Evolutionary conservation across 169 alveolate genomes (phyloP).

Genomic region (Babesia caballi): DNA sequence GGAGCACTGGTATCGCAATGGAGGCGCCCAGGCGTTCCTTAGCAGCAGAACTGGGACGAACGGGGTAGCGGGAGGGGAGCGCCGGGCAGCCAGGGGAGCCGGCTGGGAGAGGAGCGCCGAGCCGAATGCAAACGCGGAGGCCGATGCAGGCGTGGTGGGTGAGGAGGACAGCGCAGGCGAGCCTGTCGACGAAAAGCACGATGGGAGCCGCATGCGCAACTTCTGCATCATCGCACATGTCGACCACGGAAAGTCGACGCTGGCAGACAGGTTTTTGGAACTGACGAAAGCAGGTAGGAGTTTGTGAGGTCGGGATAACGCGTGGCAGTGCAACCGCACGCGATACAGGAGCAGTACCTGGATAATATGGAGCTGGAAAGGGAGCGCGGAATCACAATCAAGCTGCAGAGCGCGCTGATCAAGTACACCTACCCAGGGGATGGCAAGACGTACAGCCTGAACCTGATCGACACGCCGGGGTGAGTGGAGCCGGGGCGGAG

Average conservation of each 20-base stretch:
- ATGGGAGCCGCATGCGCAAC: slow-evolving; percentile 76
- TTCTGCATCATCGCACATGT: slow-evolving; percentile 96
- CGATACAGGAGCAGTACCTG: slow-evolving; percentile 81
- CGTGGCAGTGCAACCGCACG: slow-evolving; percentile 54
- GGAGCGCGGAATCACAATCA: slow-evolving; percentile 90
- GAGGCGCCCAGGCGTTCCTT: background rate
- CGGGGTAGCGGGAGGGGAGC: too few species aligned
- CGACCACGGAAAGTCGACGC: slow-evolving; percentile 93
- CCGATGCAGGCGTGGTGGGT: background rate
- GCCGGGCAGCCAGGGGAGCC: too few species aligned
- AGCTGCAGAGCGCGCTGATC: slow-evolving; percentile 78
- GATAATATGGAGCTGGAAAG: slow-evolving; percentile 89
- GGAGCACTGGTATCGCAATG: background rate
- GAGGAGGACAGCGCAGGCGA: background rate
- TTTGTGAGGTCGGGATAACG: slow-evolving; percentile 67
- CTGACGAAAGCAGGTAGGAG: slow-evolving; percentile 73
- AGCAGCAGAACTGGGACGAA: background rate
- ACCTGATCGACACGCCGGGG: slow-evolving; percentile 96
- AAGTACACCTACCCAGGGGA: slow-evolving; percentile 65
- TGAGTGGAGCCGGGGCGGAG: slow-evolving; percentile 12
- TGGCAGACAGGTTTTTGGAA: slow-evolving; percentile 90
- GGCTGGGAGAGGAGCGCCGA: too few species aligned
- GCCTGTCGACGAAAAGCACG: background rate
- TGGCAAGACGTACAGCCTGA: slow-evolving; percentile 83
- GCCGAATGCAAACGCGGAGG: background rate